Evolutionary conservation across 257 asterid genomes (phyloP).

Genomic region (Parsonsia alboflavescens): DNA sequence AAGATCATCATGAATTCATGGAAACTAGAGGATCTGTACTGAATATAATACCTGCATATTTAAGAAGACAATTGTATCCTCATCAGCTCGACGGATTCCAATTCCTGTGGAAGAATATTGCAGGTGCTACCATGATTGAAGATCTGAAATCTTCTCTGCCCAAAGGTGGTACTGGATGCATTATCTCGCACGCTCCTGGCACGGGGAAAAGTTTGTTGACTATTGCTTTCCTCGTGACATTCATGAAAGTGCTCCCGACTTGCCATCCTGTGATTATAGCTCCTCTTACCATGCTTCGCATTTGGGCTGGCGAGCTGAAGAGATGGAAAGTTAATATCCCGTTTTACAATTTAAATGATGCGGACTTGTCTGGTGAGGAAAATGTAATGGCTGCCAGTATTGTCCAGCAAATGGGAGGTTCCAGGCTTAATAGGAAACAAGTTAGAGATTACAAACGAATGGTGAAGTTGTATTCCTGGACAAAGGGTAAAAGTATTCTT

Average conservation of each 20-base stretch:
- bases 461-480: neutral
- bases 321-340: slow-evolving; percentile 8
- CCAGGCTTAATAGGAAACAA: neutral
- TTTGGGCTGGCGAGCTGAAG: slow-evolving; percentile 61
- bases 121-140: slow-evolving; percentile 45
- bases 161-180: slow-evolving; percentile 55
- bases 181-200: slow-evolving; percentile 21
- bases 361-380: too few species aligned
- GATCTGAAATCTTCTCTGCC: slow-evolving; percentile 27
- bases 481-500: neutral
- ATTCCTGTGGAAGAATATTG: slow-evolving; percentile 61
- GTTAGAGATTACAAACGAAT: slow-evolving; percentile 24
- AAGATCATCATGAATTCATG: slow-evolving; percentile 8
- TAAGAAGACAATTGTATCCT: slow-evolving; percentile 32
- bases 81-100: slow-evolving; percentile 65
- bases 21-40: slow-evolving; percentile 32
- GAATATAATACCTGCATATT: slow-evolving; percentile 39
- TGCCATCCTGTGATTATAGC: slow-evolving; percentile 69
- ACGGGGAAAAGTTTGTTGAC: slow-evolving; percentile 73
- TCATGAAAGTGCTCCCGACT: slow-evolving; percentile 45
- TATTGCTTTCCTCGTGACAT: slow-evolving; percentile 53
- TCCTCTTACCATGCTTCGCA: slow-evolving; percentile 60
- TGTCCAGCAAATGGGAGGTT: slow-evolving; percentile 15
- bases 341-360: too few species aligned
- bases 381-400: slow-evolving; percentile 28